Base-by-base conservation (phyloP, 768 basidiomycete species). In the Peribolospora kevripleyi region DNA sequence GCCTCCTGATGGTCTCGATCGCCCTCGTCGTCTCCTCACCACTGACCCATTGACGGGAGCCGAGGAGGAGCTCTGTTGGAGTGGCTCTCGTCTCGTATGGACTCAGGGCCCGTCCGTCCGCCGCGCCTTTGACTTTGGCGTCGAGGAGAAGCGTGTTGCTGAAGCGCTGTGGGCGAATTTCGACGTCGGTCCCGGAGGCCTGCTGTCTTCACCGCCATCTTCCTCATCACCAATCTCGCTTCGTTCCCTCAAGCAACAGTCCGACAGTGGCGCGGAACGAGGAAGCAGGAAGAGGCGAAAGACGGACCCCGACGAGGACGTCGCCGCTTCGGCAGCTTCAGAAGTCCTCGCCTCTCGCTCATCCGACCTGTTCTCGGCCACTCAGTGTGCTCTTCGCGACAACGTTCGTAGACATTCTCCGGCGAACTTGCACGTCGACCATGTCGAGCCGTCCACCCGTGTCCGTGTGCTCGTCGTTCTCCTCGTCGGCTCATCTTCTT, bases 31-130 rank as follows among this genome's bases (percentile, higher is more conserved):
- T 25, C 25, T 25, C 25, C 25, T 25, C 25, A 25, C 25, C 25
- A 25, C 25, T 25, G 25, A 25, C 25, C 25, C 25, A 25, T 25
- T 25, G 25, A 25, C 25, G 40, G 43, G 37, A 14, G 7, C 11
- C 1, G 50, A 37, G 36, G 55, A 56, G 38, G 55, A 56, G 55
- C 50, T 56, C 2, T 14, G 40, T 37, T 56, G 55, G 55, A 14
- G 37, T 7, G 43, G 42, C 39, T 51, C 55, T 10, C 45, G 50
- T 8, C 50, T 56, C 7, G 49, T 56, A 41, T 56, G 55, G 55
- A 47, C 39, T 42, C 40, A 51, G 37, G 55, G 55, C 3, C 37
- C 40, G 8, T 36, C 50, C 11, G 43, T 56, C 7, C 45, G 52
- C 43, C 50, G 55, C 4, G 43, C 39, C 11, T 56, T 51, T 50